A percentile compares a stretch with the other conserved stretches of the same genome.
Conservation (phyloP, 2,329 filamentous ascomycete species). For the Cladosporium austrohemisphaericum region DNA sequence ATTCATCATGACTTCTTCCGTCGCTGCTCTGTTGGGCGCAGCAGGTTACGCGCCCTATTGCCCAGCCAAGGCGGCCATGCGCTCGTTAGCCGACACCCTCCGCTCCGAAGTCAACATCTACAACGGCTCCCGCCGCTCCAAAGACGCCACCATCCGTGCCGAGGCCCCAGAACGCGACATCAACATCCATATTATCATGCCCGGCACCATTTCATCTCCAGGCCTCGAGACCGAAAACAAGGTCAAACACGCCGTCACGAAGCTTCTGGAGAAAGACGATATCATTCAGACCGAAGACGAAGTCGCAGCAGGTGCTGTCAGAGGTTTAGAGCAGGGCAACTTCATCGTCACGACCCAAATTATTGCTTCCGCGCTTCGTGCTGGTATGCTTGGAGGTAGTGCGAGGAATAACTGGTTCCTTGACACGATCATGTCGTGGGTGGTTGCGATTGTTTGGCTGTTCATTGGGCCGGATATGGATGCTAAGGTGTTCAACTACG, state of each 20-base stretch:
- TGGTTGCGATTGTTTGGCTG: conserved; percentile 52
- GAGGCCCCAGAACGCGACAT: conserved; percentile 59
- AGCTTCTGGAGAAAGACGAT: conserved; percentile 77
- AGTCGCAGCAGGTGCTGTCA: conserved; percentile 67
- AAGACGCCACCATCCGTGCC: conserved; percentile 14
- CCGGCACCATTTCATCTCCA: conserved; percentile 75
- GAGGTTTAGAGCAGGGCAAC: conserved; percentile 73
- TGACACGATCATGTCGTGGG: conserved; percentile 54
- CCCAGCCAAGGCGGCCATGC: conserved; percentile 79
- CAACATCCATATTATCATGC: conserved; percentile 75
- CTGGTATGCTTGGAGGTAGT: conserved; percentile 49
- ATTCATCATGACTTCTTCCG: conserved; percentile 81
- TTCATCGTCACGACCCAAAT: conserved; percentile 75
- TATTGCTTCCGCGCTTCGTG: conserved; percentile 69
- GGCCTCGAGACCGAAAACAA: conserved; percentile 72
- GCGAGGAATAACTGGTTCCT: conserved; percentile 51
- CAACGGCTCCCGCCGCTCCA: conserved; percentile 55
- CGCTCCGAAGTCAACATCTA: conserved; percentile 83
- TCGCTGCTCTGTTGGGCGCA: conserved; percentile 69
- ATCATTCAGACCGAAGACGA: conserved; percentile 72
- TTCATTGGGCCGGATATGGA: conserved; percentile 57
- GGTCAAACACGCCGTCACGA: conserved; percentile 76
- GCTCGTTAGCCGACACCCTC: conserved; percentile 76
- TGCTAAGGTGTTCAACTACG: conserved; percentile 55
- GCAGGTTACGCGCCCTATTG: conserved; percentile 81